These are phyloP conservation scores for Eucalyptus regnans DNA, from an alignment of 345 rosid genomes.

Conservation along the genomic window DNA sequence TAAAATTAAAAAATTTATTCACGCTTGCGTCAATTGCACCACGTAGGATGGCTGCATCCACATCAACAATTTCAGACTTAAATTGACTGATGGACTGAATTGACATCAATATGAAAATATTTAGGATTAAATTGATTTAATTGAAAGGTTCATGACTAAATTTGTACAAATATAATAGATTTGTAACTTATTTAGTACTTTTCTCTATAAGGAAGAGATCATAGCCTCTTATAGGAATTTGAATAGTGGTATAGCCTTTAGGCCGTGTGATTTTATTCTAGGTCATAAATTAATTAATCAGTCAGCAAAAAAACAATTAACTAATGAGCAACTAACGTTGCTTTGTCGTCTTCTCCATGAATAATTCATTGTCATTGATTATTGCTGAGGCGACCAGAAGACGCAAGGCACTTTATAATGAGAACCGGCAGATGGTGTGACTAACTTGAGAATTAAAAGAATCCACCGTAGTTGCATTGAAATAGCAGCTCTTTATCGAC, in stretches of 20 bases:
- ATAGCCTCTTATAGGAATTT: not conserved
- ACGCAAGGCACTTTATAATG: not conserved
- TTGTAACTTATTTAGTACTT: not conserved
- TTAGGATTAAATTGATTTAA: fast-evolving
- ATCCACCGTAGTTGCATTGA: not conserved
- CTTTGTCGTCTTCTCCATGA: not conserved
- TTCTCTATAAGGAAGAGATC: fast-evolving
- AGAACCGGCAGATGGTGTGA: not conserved
- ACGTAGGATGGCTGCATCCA: fast-evolving
- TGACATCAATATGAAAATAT: fast-evolving
- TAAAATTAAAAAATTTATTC: no score
- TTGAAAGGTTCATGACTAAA: no score
- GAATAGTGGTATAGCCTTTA: not conserved
- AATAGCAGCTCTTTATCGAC: not conserved
- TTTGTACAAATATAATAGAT: fast-evolving
- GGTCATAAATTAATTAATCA: not conserved
- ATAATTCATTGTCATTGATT: not conserved
- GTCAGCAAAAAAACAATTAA: not conserved
- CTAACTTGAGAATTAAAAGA: not conserved
- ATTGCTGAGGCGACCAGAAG: not conserved
- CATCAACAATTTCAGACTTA: fast-evolving
- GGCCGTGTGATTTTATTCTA: not conserved
- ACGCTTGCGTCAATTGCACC: fast-evolving
- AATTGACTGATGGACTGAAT: fast-evolving
- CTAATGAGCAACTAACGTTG: not conserved